Evolutionary conservation across 257 asterid genomes (phyloP), one percentile per base, ranked within the genome.

Genomic region (Lycium ferocissimum): DNA sequence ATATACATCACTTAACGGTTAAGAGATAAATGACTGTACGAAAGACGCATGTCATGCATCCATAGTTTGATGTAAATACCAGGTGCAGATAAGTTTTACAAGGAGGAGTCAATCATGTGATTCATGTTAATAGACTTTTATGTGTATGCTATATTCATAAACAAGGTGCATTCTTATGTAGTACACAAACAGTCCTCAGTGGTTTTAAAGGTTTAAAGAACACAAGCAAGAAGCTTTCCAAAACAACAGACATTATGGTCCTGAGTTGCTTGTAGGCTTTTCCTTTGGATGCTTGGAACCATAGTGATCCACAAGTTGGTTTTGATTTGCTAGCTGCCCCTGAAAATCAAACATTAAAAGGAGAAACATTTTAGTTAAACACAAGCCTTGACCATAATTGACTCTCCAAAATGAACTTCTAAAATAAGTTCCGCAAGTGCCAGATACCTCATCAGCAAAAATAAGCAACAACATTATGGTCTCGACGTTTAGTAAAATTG

Each of bases 261-360:
- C 93, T 5, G 97, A 95, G 90, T 87, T 91, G 91, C 94, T 91
- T 72, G 97, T 97, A 76, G 97, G 91, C 84, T 87, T 89, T 87
- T 95, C 99, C 87, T 95, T 95, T 7, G 99, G 99, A 87, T 95
- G 98, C 91, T 95, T 95, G 72, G 98, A 95, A 82, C 90, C 89
- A 54, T 92, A 95, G 86, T 95, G 99, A 89, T 95, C 99, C 3
- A 87, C 83, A 22, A 95, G 97, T 90, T 95, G 99, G 75, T 95
- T 95, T 14, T 93, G 92, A 81, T 95, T 95, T 62, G 99, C 99
- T 70, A 95, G 93, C 89, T 93, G 98, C 85, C 71, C 90, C 98
- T 95, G 93, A 51, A 87, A 91, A 56, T 72, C 75, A 71, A 54
- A 11, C 45, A 40, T 40, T 40, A 54, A 12, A 18, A 58, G 17